A percentile compares a stretch with the other conserved stretches of the same genome.
Conservation (phyloP, 208 protist genomes). For the Trypanosoma melophagium region DNA sequence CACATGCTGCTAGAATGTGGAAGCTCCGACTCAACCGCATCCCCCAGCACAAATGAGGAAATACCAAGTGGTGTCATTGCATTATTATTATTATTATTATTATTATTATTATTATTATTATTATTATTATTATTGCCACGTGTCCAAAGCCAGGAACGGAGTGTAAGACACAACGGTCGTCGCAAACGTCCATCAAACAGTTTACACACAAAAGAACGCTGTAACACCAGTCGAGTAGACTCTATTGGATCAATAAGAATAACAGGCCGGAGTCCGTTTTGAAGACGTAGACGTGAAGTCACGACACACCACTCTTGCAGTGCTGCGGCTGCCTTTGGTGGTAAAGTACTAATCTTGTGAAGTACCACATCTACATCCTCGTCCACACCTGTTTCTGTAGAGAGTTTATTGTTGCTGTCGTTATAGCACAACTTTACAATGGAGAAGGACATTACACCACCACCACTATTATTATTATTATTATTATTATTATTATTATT, state of each 20-base stretch:
- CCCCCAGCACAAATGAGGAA: slow-evolving; percentile 24
- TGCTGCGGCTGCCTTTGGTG: slow-evolving; percentile 35
- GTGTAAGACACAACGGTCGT: slow-evolving; percentile 37
- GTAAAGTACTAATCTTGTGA: slow-evolving; percentile 76
- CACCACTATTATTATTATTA: not conserved
- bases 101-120: not conserved
- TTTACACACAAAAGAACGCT: slow-evolving; percentile 46
- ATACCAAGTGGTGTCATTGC: slow-evolving; percentile 3
- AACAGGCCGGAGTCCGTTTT: slow-evolving; percentile 26
- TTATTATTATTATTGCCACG: slow-evolving; percentile 11
- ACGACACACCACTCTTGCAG: slow-evolving; percentile 46
- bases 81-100: not conserved
- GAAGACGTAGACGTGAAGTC: slow-evolving; percentile 15
- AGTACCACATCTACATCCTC: slow-evolving; percentile 65
- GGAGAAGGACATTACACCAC: slow-evolving; percentile 29
- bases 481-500: slow-evolving; percentile 6
- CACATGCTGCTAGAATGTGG: slow-evolving; percentile 30
- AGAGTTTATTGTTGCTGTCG: slow-evolving; percentile 30
- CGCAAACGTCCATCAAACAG: slow-evolving; percentile 39
- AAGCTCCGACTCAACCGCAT: slow-evolving; percentile 8
- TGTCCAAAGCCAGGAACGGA: slow-evolving; percentile 58
- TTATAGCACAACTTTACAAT: slow-evolving; percentile 69
- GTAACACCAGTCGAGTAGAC: slow-evolving; percentile 49
- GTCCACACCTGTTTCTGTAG: slow-evolving; percentile 14
- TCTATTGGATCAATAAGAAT: slow-evolving; percentile 66